Base-by-base conservation (phyloP, 2,329 filamentous ascomycete genomes). In the Trichoderma sp. region DNA sequence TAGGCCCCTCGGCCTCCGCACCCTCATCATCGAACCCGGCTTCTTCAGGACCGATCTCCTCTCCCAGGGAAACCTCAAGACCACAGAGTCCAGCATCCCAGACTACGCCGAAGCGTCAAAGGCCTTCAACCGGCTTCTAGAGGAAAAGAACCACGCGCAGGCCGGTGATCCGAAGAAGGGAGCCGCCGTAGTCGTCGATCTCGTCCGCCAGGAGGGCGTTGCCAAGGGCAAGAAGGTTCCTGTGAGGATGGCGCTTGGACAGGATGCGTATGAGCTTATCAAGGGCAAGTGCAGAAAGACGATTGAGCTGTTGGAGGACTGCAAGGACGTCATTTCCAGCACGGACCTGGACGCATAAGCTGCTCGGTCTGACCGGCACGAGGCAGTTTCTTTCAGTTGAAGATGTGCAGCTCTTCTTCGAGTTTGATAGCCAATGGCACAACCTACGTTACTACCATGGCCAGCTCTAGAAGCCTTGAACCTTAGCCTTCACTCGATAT, bases 231-330 rank as follows among this genome's bases (percentile, higher is more conserved):
- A 66, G 55, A 45, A 58, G 1, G 67, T 70, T 59, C 66, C 71
- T 7, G 63, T 72, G 12, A 61, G 70, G 2, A 65, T 74, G 5
- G 64, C 72, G 7, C 56, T 75, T 4, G 72, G 73, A 5, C 67
- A 68, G 17, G 73, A 74, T 64, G 67, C 68, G 1, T 66, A 70
- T 39, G 70, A 66, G 7, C 56, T 63, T 5, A 65, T 70, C 9
- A 70, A 64, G 64, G 63, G 70, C 19, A 74, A 72, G 63, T 70
- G 69, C 43, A 63, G 70, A 21, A 69, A 74, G 65, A 69, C 69
- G 58, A 50, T 69, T 30, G 34, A 63, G 48, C 21, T 72, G 24
- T 7, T 69, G n/a, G 67, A 41, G 21, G 51, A 57, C 3, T 63
- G 61, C 51, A 56, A 57, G 19, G 51, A 69, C 30, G 62, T 72